phyloP scores from a whole-genome alignment of 345 rosid genomes.

The Salix caprea region DNA sequence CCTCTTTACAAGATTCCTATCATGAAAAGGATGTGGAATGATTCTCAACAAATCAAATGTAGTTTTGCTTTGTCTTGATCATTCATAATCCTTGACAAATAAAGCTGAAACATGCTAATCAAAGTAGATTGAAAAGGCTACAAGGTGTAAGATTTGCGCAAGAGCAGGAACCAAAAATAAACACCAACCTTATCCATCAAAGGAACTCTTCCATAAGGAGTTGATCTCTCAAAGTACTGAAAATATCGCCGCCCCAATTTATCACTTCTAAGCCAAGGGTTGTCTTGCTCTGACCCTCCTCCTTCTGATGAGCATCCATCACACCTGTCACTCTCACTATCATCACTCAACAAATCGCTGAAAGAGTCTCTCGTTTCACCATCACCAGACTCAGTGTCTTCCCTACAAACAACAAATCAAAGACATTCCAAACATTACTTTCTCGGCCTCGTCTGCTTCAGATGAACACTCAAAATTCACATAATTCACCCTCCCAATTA shows the following conservation, averaged over 20 bases:
- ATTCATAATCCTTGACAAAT: slow-evolving; percentile 2
- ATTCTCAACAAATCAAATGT: slow-evolving; percentile 22
- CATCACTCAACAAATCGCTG: slow-evolving; percentile 85
- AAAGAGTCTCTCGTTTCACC: slow-evolving; percentile 73
- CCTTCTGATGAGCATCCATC: slow-evolving; percentile 88
- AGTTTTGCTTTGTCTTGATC: slow-evolving; percentile 1
- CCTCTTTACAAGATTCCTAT: slow-evolving; percentile 37
- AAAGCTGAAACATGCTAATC: neutral
- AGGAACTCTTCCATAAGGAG: slow-evolving; percentile 95
- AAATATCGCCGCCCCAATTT: slow-evolving; percentile 71
- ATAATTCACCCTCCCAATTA: neutral
- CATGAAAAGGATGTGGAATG: slow-evolving; percentile 17
- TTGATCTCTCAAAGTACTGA: slow-evolving; percentile 81
- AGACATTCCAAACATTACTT: neutral
- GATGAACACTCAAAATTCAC: slow-evolving; percentile 2
- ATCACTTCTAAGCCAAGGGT: slow-evolving; percentile 56
- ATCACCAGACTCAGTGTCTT: slow-evolving; percentile 69
- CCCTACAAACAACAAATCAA: slow-evolving; percentile 40
- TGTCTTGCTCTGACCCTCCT: slow-evolving; percentile 73
- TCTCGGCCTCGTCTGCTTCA: neutral
- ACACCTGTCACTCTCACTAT: slow-evolving; percentile 82
- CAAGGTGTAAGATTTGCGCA: neutral
- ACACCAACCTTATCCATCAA: slow-evolving; percentile 90
- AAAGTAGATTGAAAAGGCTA: neutral
- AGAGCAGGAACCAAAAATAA: neutral